Evolutionary conservation across 2,329 filamentous ascomycete genomes (phyloP), one percentile per base, ranked within the genome.

Genomic region (Acephala macrosclerotiorum): DNA sequence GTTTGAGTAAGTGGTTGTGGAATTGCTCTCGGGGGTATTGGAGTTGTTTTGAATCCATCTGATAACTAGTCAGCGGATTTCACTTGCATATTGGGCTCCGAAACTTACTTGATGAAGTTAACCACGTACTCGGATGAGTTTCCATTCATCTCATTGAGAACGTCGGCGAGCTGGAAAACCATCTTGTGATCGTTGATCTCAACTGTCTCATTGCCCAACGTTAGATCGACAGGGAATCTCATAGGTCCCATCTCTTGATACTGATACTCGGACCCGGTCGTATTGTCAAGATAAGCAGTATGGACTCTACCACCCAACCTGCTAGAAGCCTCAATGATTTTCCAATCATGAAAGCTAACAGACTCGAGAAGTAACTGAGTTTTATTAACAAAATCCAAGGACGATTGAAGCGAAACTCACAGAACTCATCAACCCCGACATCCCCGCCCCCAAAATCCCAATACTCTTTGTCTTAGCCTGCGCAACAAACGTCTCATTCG

Each of bases 381-480:
- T 26, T 4, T 18, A n/a, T 57, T 20, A 66, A 60, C 40, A 12
- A 62, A 45, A 26, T 26, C 36, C 29, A 38, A 35, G 2, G 14
- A 36, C n/a, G 7, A 36, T 4, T 35, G 36, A 9, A 14, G 35
- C 3, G 8, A 33, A 26, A 67, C 69, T 62, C 53, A 70, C 67
- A 60, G 68, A 56, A 60, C 67, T 89, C 83, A 90, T 87, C 56
- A 91, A 76, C 0, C 89, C 89, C 1, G 86, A 80, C 83, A 91
- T 90, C 7, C 89, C 89, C 14, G 84, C 89, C 18, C 89, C 89
- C 4, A 91, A 79, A 56, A 91, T 91, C 60, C 83, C 89, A 67
- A 91, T 82, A 55, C 79, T 77, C 75, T 88, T 88, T 67, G 76
- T 79, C 78, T 90, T 90, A 36, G 83, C 83, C 8, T 80, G 76